Evolutionary conservation across 345 rosid species (phyloP).

Genomic region (Sonneratia alba): DNA sequence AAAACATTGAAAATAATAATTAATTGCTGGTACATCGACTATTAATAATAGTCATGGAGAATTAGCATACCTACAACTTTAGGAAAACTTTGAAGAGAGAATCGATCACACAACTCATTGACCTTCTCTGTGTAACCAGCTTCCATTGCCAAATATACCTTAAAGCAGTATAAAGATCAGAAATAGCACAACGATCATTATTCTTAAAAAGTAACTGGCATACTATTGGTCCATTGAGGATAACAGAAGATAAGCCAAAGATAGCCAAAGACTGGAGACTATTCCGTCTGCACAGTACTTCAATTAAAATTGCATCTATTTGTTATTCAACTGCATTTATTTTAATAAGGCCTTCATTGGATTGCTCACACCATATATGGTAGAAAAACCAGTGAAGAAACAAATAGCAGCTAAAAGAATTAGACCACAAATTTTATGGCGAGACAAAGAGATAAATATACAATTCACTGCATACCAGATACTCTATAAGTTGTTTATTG

Average conservation of each 20-base stretch:
- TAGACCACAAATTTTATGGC: neutral
- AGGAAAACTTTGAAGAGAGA: conserved; percentile 68
- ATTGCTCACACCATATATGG: neutral
- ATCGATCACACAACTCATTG: conserved; percentile 68
- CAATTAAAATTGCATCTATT: neutral
- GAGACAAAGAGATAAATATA: neutral
- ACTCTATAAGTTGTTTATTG: conserved; percentile 60
- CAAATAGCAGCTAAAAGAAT: neutral
- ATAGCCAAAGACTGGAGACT: neutral
- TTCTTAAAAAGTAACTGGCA: too few relatives aligned
- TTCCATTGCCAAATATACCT: conserved; percentile 98
- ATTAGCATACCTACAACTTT: conserved; percentile 38
- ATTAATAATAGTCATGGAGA: neutral
- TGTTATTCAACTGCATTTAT: neutral
- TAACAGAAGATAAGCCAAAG: too few relatives aligned
- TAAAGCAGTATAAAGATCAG: neutral
- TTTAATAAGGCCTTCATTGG: neutral
- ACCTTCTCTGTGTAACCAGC: conserved; percentile 94
- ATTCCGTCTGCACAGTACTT: neutral
- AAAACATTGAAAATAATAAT: conserved; percentile 15
- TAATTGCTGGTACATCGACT: conserved; percentile 1
- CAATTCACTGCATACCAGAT: conserved; percentile 37
- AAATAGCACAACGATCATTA: neutral
- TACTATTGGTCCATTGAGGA: too few relatives aligned
- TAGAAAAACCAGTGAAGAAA: neutral